Conservation (phyloP, 2,329 filamentous ascomycete species). For the Neonectria ditissima region DNA sequence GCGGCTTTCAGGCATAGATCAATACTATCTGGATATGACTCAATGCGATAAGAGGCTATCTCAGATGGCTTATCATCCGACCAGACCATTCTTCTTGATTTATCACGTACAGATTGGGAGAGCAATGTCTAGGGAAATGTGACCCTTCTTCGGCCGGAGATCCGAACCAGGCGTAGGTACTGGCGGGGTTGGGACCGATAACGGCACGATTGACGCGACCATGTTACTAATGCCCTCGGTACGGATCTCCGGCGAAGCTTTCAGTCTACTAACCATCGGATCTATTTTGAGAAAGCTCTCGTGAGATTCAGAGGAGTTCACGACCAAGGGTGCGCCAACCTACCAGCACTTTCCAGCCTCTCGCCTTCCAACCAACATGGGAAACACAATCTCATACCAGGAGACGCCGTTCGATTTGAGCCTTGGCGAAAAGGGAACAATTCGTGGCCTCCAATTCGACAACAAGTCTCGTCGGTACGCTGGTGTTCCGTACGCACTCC, state of each 20-base stretch:
- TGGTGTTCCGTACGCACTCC: constrained; percentile 54
- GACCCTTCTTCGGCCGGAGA: background rate
- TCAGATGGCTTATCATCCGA: too few relatives aligned
- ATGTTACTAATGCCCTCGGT: background rate
- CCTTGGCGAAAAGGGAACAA: constrained; percentile 40
- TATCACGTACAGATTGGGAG: too few relatives aligned
- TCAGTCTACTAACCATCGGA: too few relatives aligned
- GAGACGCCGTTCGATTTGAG: constrained; percentile 15
- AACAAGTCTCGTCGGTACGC: constrained; percentile 49
- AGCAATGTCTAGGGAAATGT: too few relatives aligned
- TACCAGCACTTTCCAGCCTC: too few relatives aligned
- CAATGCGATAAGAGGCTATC: too few relatives aligned
- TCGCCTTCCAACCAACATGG: constrained; percentile 13
- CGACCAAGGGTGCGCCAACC: too few relatives aligned
- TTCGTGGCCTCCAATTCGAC: constrained; percentile 49
- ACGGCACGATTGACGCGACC: background rate
- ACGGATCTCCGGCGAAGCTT: background rate
- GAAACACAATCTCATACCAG: constrained; percentile 29
- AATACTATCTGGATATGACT: too few relatives aligned
- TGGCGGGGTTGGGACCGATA: background rate
- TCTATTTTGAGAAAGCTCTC: too few relatives aligned
- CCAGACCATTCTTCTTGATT: too few relatives aligned
- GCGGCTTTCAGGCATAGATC: too few relatives aligned
- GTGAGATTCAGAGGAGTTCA: too few relatives aligned
- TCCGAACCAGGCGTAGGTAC: background rate